These are phyloP conservation scores for Solanum aculeatissimum DNA, from an alignment of 305 asterid genomes.

Conservation along the genomic window DNA sequence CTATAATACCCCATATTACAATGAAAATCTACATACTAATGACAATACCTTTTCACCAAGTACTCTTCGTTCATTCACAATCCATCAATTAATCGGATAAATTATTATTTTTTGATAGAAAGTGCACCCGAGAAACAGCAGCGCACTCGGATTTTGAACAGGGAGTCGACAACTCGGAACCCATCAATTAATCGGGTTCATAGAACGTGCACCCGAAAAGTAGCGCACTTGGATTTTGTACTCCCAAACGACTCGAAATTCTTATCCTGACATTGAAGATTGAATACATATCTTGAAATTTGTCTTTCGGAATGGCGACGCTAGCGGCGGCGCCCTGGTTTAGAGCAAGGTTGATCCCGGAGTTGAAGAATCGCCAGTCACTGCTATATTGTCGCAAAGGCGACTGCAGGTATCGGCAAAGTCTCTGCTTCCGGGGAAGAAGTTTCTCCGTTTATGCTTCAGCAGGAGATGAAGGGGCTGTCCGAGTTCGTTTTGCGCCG, in stretches of 20 bases:
- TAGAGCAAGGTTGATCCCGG: constrained; percentile 24
- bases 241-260: background rate
- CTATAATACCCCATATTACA: too few species aligned
- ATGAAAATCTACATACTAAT: too few species aligned
- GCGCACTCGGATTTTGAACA: too few species aligned
- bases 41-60: too few species aligned
- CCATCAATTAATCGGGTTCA: background rate
- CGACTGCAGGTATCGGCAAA: background rate
- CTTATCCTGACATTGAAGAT: background rate
- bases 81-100: too few species aligned
- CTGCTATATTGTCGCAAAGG: background rate
- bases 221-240: background rate
- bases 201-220: background rate
- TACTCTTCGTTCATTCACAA: too few species aligned
- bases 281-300: background rate
- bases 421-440: constrained; percentile 19
- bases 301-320: constrained; percentile 22
- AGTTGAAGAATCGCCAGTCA: constrained; percentile 15
- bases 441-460: constrained; percentile 34
- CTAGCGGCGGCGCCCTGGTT: constrained; percentile 40
- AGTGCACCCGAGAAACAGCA: too few species aligned
- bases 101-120: too few species aligned
- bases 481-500: constrained; percentile 94
- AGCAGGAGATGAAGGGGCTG: constrained; percentile 13
- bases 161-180: too few species aligned